Conservation (phyloP, 495 filamentous ascomycete species). For the Collariella sp. region DNA sequence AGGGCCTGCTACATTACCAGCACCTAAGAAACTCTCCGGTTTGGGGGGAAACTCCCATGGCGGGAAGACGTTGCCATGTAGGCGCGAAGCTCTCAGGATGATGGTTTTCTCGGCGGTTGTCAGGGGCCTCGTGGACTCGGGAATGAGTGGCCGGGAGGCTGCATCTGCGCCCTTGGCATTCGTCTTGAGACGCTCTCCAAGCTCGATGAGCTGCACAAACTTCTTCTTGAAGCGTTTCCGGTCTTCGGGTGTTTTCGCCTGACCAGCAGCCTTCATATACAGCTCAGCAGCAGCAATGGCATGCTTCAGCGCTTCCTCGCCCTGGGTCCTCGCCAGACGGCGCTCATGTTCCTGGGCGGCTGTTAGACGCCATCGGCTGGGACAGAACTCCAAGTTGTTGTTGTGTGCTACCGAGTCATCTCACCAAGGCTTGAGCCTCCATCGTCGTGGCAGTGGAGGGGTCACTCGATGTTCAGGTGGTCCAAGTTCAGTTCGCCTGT, state of each 20-base stretch:
- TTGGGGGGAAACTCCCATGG: conserved; percentile 63
- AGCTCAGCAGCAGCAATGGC: conserved; percentile 67
- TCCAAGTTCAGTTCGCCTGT: neutral
- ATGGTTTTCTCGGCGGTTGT: conserved; percentile 71
- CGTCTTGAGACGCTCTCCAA: conserved; percentile 66
- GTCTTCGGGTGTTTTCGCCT: conserved; percentile 45
- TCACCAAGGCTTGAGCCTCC: conserved; percentile 22
- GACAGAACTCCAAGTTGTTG: neutral
- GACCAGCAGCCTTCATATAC: conserved; percentile 62
- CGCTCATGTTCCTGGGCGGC: conserved; percentile 52
- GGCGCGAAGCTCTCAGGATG: conserved; percentile 61
- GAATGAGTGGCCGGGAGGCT: conserved; percentile 30
- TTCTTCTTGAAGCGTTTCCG: conserved; percentile 52
- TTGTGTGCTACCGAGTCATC: neutral
- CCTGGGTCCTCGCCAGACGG: conserved; percentile 44
- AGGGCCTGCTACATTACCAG: conserved; percentile 30
- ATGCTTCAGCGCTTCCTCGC: conserved; percentile 59
- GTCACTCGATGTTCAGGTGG: too few relatives aligned
- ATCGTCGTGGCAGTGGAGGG: conserved; percentile 2
- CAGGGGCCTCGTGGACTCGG: conserved; percentile 53
- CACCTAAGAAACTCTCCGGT: conserved; percentile 42
- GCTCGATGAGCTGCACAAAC: conserved; percentile 55
- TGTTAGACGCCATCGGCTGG: conserved; percentile 21
- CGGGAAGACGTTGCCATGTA: conserved; percentile 73
- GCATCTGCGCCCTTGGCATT: conserved; percentile 17